phyloP scores from a whole-genome alignment of 1,139 yeast species.

The Lodderomyces metapsilosis region DNA sequence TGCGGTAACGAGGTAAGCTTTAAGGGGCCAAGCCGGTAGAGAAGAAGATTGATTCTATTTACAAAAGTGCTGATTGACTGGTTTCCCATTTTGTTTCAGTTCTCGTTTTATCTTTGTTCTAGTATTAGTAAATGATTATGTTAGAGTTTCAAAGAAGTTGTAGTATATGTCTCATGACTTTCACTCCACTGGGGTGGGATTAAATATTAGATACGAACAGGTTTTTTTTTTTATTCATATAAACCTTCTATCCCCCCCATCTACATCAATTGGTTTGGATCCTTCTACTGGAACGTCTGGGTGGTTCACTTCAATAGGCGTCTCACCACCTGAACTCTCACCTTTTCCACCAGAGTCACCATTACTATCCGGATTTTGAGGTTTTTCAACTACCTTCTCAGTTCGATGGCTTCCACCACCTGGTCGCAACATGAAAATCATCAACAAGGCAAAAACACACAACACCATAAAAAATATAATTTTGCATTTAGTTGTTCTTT shows the following conservation, averaged over 20 bases:
- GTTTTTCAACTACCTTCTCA: constrained; percentile 24
- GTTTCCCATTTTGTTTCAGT: not conserved
- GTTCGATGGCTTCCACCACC: constrained; percentile 11
- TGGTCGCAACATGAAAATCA: constrained; percentile 73
- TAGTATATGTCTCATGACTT: not conserved
- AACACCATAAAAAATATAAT: constrained; percentile 70
- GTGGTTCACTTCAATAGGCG: constrained; percentile 9
- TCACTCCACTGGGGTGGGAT: too few relatives aligned
- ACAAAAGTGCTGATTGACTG: too few relatives aligned
- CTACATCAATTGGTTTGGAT: not conserved
- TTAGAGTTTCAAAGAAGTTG: not conserved
- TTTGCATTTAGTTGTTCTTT: constrained; percentile 88
- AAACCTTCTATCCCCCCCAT: too few relatives aligned
- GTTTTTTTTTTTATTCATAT: too few relatives aligned
- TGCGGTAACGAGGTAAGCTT: constrained; percentile 16
- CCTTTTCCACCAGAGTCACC: too few relatives aligned
- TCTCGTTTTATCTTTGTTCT: not conserved
- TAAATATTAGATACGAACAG: too few relatives aligned
- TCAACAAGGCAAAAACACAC: constrained; percentile 68
- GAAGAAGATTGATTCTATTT: too few relatives aligned
- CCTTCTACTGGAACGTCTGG: constrained; percentile 6
- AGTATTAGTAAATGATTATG: constrained; percentile 3
- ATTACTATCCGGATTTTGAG: constrained; percentile 10
- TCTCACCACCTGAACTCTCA: constrained; percentile 8
- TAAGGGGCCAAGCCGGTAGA: too few relatives aligned